Evolutionary conservation across 805 yeast genomes (phyloP).

Genomic region (Metschnikowia reukaufii): DNA sequence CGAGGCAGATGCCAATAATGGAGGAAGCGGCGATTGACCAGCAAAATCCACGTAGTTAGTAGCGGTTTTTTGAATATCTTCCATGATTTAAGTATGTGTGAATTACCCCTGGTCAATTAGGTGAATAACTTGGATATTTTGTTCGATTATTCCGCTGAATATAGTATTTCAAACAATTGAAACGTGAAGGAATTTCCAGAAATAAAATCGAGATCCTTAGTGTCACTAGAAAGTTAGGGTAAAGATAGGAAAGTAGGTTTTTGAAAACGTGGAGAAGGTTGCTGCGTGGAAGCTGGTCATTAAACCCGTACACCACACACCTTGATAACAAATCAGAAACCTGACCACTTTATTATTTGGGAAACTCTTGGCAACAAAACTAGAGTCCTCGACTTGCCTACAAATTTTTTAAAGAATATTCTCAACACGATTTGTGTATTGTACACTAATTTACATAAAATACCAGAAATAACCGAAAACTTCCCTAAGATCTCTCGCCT

Average conservation of each 20-base stretch:
- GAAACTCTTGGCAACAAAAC: background rate
- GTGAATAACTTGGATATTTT: no score
- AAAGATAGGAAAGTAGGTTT: no score
- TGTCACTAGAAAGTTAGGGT: no score
- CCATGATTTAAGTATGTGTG: constrained; percentile 6
- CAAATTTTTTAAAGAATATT: background rate
- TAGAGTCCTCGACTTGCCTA: no score
- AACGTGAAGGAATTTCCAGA: background rate
- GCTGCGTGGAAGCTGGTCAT: constrained; percentile 4
- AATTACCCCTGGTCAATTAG: background rate
- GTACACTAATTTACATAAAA: constrained; percentile 21
- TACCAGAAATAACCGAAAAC: constrained; percentile 6
- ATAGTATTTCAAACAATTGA: no score
- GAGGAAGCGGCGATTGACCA: constrained; percentile 21
- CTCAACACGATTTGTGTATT: constrained; percentile 15
- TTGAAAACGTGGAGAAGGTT: background rate
- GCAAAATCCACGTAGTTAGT: constrained; percentile 15
- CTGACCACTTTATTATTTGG: no score
- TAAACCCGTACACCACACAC: constrained; percentile 5
- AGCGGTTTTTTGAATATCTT: constrained; percentile 11
- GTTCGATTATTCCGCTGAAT: no score
- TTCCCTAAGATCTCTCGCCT: constrained; percentile 81
- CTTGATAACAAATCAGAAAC: background rate
- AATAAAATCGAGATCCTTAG: no score
- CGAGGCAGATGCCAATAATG: constrained; percentile 16